Evolutionary conservation across 106 monocot genomes (phyloP), one percentile per base, ranked within the genome.

Genomic region (Acorus gramineus): DNA sequence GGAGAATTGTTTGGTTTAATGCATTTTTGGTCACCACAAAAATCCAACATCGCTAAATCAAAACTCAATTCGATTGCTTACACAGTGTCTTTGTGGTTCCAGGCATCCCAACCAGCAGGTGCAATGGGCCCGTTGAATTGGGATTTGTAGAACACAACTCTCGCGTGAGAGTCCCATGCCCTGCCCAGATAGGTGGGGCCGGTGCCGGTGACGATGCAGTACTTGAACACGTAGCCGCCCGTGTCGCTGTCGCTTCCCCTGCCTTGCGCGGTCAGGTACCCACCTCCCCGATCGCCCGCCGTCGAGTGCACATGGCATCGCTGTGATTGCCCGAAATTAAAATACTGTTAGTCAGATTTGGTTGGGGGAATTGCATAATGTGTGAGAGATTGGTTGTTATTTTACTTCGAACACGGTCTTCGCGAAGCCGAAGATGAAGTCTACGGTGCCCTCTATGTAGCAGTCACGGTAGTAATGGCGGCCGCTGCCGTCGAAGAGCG

Each of bases 171-270:
- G 5, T 57, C 70, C 76, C 76, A 76, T 6, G 76, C 76, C 50
- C 76, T 64, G 1, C 76, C 76, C 3, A 76, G 63, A 46, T 70
- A 76, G 9, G 28, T 42, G 43, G 11, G 13, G 13, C 69, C 63
- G 2, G 42, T 10, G 9, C 70, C 64, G 10, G 46, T 47, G 12
- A 76, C 3, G 8, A 3, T 46, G 63, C 76, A 63, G 14, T 43
- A 8, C 58, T 70, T 70, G 52, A 76, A 76, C 28, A 76, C 76
- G 11, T 65, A 69, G 50, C 76, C 76, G 6, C 43, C 55, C 3
- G 50, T 12, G 28, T 5, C 14, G 2, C 4, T 9, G 4, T 11
- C 6, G 42, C 2, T 46, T 11, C 8, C 5, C 58, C 50, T 50
- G 5, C 63, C 76, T 28, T 76, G 70, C 10, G 70, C 76, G 3